Conservation (phyloP, 2,329 filamentous ascomycete genomes). For the Microcyclosporella mali region DNA sequence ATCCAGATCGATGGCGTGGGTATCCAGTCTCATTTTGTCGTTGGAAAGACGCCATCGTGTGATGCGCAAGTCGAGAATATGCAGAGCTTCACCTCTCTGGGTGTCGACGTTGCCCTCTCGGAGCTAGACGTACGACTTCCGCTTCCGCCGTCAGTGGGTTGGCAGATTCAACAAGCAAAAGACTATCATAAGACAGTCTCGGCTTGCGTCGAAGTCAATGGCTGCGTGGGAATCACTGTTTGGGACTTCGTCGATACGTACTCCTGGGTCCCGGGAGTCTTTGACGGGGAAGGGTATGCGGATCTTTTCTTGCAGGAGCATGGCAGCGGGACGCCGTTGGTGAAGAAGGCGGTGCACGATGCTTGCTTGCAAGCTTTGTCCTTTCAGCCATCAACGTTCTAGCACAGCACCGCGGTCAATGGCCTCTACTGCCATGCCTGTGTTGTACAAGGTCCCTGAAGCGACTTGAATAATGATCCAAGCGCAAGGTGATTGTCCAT, state of each 20-base stretch:
- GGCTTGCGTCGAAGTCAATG: constrained; percentile 32
- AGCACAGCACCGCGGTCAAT: not conserved
- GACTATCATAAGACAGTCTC: constrained; percentile 39
- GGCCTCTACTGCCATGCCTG: not conserved
- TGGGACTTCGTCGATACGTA: constrained; percentile 46
- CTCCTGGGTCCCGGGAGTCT: constrained; percentile 37
- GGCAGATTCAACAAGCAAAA: constrained; percentile 37
- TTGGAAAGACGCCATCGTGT: constrained; percentile 10
- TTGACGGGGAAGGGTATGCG: constrained; percentile 34
- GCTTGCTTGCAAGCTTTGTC: constrained; percentile 8
- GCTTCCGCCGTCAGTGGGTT: constrained; percentile 24
- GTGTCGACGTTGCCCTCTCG: constrained; percentile 55
- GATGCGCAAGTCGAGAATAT: constrained; percentile 39
- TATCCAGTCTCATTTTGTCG: constrained; percentile 47
- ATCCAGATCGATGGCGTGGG: constrained; percentile 38
- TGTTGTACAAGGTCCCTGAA: constrained; percentile 4
- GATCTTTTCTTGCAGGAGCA: constrained; percentile 30
- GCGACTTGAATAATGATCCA: constrained; percentile 14
- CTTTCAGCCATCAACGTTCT: not conserved
- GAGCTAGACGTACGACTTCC: constrained; percentile 55
- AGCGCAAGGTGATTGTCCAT: constrained; percentile 11
- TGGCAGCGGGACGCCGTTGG: constrained; percentile 36
- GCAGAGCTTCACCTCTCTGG: constrained; percentile 46
- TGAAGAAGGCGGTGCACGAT: constrained; percentile 42
- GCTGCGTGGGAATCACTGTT: constrained; percentile 41